phyloP scores from a whole-genome alignment of 495 filamentous ascomycete genomes.

The Podospora anserina region DNA sequence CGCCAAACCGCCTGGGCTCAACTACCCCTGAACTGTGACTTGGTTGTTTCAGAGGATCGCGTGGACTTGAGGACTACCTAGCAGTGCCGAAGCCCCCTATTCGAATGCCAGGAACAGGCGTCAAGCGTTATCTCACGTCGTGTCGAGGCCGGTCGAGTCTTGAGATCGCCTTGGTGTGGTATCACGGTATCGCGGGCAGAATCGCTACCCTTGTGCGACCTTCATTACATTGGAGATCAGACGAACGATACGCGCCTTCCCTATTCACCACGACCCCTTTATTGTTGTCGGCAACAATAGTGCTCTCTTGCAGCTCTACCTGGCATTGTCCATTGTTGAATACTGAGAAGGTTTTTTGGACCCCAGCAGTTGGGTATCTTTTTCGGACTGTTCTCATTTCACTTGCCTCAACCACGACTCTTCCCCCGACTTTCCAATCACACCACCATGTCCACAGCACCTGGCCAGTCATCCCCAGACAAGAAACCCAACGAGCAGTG shows the following conservation, averaged over 20 bases:
- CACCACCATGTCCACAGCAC: slow-evolving; percentile 34
- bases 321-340: background rate
- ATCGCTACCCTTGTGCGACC: background rate
- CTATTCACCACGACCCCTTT: background rate
- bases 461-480: slow-evolving; percentile 32
- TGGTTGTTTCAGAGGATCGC: background rate
- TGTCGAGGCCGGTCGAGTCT: background rate
- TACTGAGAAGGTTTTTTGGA: background rate
- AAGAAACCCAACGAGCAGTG: slow-evolving; percentile 38
- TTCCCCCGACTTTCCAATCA: background rate
- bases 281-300: background rate
- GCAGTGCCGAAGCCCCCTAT: background rate
- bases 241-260: background rate
- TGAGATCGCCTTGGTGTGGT: background rate
- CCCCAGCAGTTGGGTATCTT: background rate
- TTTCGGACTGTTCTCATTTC: background rate
- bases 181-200: background rate
- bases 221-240: background rate
- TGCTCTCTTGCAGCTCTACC: background rate
- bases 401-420: background rate
- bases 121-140: background rate
- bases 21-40: background rate
- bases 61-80: background rate
- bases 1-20: background rate
- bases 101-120: background rate